Evolutionary conservation across 371 early-diverging fungal genomes (phyloP), one percentile per base, ranked within the genome.

Genomic region (Sporodiniella umbellata): DNA sequence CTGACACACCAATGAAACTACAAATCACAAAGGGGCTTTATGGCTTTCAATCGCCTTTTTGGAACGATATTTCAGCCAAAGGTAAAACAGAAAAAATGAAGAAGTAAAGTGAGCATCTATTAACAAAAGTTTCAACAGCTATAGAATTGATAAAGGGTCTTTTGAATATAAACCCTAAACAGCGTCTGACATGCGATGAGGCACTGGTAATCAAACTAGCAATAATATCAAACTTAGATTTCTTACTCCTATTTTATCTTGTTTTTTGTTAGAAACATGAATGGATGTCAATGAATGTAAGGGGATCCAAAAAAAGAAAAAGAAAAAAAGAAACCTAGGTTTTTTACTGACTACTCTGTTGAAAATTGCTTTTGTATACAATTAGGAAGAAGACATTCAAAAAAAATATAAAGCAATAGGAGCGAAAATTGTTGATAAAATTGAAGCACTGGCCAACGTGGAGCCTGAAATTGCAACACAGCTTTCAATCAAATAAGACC

Each of bases 11-110:
- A 8, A 66, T 69, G 68, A 57, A 64, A 18, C 49, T 56, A 6
- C 94, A 95, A 60, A 96, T 96, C 42, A 70, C 84, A 55, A 57
- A 77, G 18, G 95, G 93, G 38, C 66, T 78, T 18, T 95, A 86
- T 65, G 67, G 76, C 23, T 96, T 93, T 60, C 88, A 87, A 15
- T 61, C 81, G 19, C 90, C 89, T 1, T 83, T 85, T 64, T 97
- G 96, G 94, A 88, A 90, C 50, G 53, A 75, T n/a, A 77, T 96
- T 28, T 88, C 92, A 14, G 78, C 78, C 3, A 81, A 81, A 30
- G 86, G 80, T 76, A 69, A 60, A 48, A 28, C 37, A n/a, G 40
- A 49, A 19, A 8, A 5, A 6, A 8, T n/a, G n/a, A n/a, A n/a
- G n/a, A n/a, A n/a, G n/a, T n/a, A n/a, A n/a, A n/a, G n/a, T n/a